Evolutionary conservation across 345 rosid genomes (phyloP), one percentile per base, ranked within the genome.

Genomic region (Bruguiera parviflora): DNA sequence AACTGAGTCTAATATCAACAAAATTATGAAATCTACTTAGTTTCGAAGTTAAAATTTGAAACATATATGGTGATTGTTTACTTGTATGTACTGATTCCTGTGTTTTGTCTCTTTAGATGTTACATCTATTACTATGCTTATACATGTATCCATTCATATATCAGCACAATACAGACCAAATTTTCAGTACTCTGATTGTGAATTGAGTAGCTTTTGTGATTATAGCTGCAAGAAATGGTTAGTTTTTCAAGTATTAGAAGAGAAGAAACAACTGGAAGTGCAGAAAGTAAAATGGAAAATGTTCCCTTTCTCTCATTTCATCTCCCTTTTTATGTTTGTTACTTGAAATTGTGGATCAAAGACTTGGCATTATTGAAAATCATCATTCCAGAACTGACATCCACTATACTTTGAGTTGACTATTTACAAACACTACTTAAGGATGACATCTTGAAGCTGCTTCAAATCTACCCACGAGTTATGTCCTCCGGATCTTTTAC

Each of bases 221-320:
- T 24, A 63, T 63, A 63, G 5, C 67, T 43, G 53, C 56, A 46
- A 47, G 33, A 11, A 43, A 18, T 64, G 33, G 11, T 64, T 46
- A 56, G 3, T 46, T 46, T 27, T 8, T 25, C 13, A 64, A 43
- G 32, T 63, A 21, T 63, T 22, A 43, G 8, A 25, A 46, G 13
- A 43, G 49, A 29, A 31, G 4, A 55, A 55, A 55, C 58, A 0
- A 13, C 58, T 55, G 58, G 16, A 55, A 55, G 58, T 22, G 22
- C 58, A 24, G 18, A 21, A 56, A 43, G 49, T 15, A 24, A 56
- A 27, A 22, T 24, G 31, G 10, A 8, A 56, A 56, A 24, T 27
- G 31, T 10, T 56, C 31, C 18, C 19, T 56, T 22, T 56, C 29
- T 56, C 25, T 56, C 28, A 56, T 56, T 56, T 24, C 22, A 56